A percentile compares a stretch with the other conserved stretches of the same genome.
phyloP scores from a whole-genome alignment of 1,284 basidiomycete species.

The Papiliotrema terrestris region DNA sequence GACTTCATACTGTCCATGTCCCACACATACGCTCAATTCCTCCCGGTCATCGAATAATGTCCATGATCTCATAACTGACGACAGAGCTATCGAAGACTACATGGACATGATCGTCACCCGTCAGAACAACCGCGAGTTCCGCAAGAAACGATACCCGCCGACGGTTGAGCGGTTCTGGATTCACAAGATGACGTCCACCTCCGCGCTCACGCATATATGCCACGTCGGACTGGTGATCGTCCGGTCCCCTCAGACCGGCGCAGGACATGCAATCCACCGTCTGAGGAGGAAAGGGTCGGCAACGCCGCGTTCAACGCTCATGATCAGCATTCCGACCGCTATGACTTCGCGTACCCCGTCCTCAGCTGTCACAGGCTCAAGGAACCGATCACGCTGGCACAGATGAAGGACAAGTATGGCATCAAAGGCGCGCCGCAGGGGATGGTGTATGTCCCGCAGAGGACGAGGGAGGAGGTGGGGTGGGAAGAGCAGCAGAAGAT shows the following conservation, averaged over 20 bases:
- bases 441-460: constrained; percentile 20
- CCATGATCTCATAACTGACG: not conserved
- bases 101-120: constrained; percentile 16
- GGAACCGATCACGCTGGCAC: constrained; percentile 6
- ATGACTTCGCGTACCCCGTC: constrained; percentile 21
- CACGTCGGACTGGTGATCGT: constrained; percentile 7
- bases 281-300: constrained; percentile 10
- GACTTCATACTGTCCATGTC: constrained; percentile 22
- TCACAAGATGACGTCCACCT: constrained; percentile 19
- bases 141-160: constrained; percentile 13
- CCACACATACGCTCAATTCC: constrained; percentile 8
- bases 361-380: constrained; percentile 10
- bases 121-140: constrained; percentile 19
- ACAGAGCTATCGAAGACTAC: constrained; percentile 16
- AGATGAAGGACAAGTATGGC: constrained; percentile 13
- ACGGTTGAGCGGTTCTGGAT: constrained; percentile 20
- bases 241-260: not conserved
- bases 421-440: constrained; percentile 16
- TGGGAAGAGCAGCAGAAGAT: constrained; percentile 12
- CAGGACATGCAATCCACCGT: too few species aligned
- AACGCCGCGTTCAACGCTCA: constrained; percentile 16
- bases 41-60: not conserved
- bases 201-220: constrained; percentile 21
- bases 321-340: constrained; percentile 12
- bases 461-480: constrained; percentile 7